Base-by-base conservation (phyloP, 108 stramenopile species). In the Cylindrotheca closterium region DNA sequence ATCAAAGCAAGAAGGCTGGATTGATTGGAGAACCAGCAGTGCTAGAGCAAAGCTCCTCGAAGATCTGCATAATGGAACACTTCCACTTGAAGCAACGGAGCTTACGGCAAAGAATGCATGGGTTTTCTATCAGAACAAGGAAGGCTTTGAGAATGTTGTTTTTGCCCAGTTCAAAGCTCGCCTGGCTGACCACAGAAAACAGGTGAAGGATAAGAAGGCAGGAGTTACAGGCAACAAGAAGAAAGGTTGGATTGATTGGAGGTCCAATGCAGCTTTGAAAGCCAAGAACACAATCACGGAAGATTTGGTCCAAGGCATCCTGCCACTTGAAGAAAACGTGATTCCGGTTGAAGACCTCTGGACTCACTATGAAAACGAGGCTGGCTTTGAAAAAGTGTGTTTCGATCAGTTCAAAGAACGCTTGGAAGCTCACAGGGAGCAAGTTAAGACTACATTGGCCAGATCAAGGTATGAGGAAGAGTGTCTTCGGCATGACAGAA, bases 1-100 rank as follows among this genome's bases (percentile, higher is more conserved):
- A 51, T 17, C 4, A 4, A 51, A 22, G 51, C 8, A 23, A 5
- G n/a, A n/a, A 4, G 51, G 19, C 21, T 51, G 8, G 18, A 51
- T 51, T 51, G n/a, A 51, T 51, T 65, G 63, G 63, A 18, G 63
- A 12, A 30, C 19, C 26, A 65, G 63, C 31, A 19, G 32, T 18
- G 63, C 63, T 31, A 15, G 51, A 2, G 30, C 18, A 8, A 53
- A 53, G 2, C 2, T 65, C 10, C 26, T 65, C 10, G 29, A 51
- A 19, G 63, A 65, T 27, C 18, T 65, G 12, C 30, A 34, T 30
- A 22, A 51, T 23, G 63, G 50, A 2, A 51, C 53, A 5, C 51
- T 52, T 18, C 58, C 58, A 24, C 3, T 59, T 4, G 58, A 59
- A 3, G 24, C 32, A 24, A 30, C 29, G 22, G 51, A 53, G 50